Evolutionary conservation across 257 asterid species (phyloP).

Genomic region (Solanum chiquidenum): DNA sequence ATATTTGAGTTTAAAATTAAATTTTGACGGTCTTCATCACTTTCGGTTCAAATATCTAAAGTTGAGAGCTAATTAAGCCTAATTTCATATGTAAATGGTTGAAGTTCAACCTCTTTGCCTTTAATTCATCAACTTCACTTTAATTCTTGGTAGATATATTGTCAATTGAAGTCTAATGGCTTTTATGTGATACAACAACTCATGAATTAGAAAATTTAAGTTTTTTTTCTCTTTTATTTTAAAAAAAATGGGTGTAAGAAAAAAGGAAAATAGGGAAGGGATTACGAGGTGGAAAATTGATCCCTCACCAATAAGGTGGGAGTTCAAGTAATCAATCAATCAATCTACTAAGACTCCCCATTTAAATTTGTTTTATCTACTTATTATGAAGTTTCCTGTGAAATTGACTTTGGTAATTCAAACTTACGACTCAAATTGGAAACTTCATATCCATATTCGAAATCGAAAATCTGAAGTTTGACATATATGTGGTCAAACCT

Average conservation of each 20-base stretch:
- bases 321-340: no score
- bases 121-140: not conserved
- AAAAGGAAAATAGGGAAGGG: no score
- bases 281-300: not conserved
- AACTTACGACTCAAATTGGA: not conserved
- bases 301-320: not conserved
- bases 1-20: not conserved
- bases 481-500: not conserved
- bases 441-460: not conserved
- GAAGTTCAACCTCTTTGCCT: not conserved
- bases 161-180: not conserved
- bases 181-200: not conserved
- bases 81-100: not conserved
- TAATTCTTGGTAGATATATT: not conserved
- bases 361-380: not conserved
- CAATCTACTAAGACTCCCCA: not conserved
- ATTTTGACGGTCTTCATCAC: not conserved
- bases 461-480: rapidly evolving
- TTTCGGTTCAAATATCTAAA: not conserved
- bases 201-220: not conserved
- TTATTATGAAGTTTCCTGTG: not conserved
- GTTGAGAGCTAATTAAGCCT: not conserved
- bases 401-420: not conserved
- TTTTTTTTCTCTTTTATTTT: not conserved
- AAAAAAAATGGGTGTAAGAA: not conserved